Base-by-base conservation (phyloP, 1,284 basidiomycete genomes). In the Microbotryum scabiosae region DNA sequence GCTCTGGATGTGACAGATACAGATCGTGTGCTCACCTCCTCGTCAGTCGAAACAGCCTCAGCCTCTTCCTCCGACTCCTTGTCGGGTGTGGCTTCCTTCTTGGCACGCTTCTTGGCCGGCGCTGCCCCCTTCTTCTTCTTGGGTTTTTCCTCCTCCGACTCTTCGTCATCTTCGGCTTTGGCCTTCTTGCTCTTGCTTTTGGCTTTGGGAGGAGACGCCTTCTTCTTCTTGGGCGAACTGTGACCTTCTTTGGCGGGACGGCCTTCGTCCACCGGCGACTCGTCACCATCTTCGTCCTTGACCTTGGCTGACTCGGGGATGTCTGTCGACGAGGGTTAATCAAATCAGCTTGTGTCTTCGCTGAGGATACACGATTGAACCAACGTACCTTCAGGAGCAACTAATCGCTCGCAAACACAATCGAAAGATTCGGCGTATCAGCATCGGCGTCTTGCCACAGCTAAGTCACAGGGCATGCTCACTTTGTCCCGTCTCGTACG, bases 261-360 rank as follows among this genome's bases (percentile, higher is more conserved):
- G 43, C 49, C 61, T 59, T 63, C 52, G 61, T 46, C 57, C 43
- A 30, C 49, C 59, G 23, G 32, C 46, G 25, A 28, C 26, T n/a
- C 51, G 61, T 28, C 30, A 23, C 50, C 60, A 8, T 50, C 45
- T 43, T 56, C 55, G 12, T 20, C 28, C 30, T 60, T 59, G 7
- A 60, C 61, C 60, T 69, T 71, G 18, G 69, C 69, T 8, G 63
- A 46, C 3, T 69, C 68, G 45, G 69, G 69, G 41, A 71, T 65
- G 52, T 71, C 69, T 43, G 62, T 63, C 26, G 5, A 41, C 14
- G 14, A 16, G 14, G 16, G 3, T 16, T 41, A 10, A 41, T 16
- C 3, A 1, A 41, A 41, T 41, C 36, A 41, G 36, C 36, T 41
- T 16, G 16, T 4, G 10, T 18, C 36, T 12, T 41, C 12, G 36